Base-by-base conservation (phyloP, 192 early-diverging fungal species). In the Entomortierella lignicola region DNA sequence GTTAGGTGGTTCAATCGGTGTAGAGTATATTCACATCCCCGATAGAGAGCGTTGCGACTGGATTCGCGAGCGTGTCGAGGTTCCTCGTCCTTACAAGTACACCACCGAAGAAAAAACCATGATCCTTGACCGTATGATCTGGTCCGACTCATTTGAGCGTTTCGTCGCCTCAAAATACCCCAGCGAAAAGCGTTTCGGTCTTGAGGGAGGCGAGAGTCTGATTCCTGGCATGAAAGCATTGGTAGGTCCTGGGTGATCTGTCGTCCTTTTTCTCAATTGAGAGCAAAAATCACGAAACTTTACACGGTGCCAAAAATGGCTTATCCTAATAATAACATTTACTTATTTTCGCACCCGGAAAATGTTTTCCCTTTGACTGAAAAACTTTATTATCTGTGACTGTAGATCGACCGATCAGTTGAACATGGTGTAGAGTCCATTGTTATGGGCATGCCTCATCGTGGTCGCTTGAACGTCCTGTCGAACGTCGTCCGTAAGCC, bases 401-500 rank as follows among this genome's bases (percentile, higher is more conserved):
- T 64, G 18, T 34, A 94, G 92, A 97, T 99, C 66, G 98, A 99
- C 84, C 88, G 92, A 55, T 96, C 95, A 23, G 96, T 98, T 59
- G 96, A 98, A 66, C 89, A 94, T 53, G 98, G 98, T 52, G 92
- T 98, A 48, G 96, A 97, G 83, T 94, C 94, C 55, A 92, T 98
- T 68, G 90, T 97, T 60, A 94, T 99, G 90, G 98, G 98, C 63
- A 99, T 99, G 98, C 95, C 98, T 41, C 98, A 99, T 87, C 94
- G 98, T 84, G 98, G 98, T 56, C 94, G 98, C 72, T 87, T 99
- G 51, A 99, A 99, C 81, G 97, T 99, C 57, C 89, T 99, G 41
- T 94, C 95, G 61, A 99, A 99, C 83, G 98, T 99, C n/a, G 94
- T 99, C 69, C 92, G 96, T 66, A 99, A 98, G 86, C 97, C 97